Percentiles rank a stretch among this genome's conserved stretches.
These are phyloP conservation scores for Lachnellula subtilissima DNA, from an alignment of 2,329 filamentous ascomycete species.

Conservation along the genomic window DNA sequence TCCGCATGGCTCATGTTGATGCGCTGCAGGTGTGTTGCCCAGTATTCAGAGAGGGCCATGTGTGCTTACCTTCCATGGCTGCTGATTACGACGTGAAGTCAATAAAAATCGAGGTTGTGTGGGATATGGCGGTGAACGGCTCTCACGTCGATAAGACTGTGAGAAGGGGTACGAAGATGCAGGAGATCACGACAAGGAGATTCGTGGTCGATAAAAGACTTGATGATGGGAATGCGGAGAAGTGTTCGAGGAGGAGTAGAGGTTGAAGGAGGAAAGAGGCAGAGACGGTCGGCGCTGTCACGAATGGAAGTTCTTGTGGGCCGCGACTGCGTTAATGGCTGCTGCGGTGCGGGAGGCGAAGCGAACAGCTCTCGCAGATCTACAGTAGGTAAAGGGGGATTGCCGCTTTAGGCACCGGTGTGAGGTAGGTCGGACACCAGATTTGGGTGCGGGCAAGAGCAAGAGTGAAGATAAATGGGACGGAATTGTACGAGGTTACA, in stretches of 20 bases:
- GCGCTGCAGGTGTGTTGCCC: slow-evolving; percentile 8
- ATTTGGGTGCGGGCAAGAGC: neutral
- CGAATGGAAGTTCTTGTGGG: slow-evolving; percentile 20
- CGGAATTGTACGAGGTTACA: too few relatives aligned
- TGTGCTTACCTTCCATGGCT: slow-evolving; percentile 38
- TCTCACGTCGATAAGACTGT: slow-evolving; percentile 26
- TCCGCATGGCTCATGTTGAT: slow-evolving; percentile 12
- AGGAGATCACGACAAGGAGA: slow-evolving; percentile 27
- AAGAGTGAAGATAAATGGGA: neutral
- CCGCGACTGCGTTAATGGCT: slow-evolving; percentile 21
- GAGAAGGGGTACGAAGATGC: slow-evolving; percentile 19
- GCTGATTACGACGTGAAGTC: slow-evolving; percentile 32
- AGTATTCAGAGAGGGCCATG: slow-evolving; percentile 6
- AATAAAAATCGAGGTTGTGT: slow-evolving; percentile 26
- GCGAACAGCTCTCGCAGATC: slow-evolving; percentile 8
- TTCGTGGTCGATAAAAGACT: slow-evolving; percentile 26
- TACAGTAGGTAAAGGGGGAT: neutral
- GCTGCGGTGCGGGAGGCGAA: slow-evolving; percentile 24
- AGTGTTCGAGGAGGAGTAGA: slow-evolving; percentile 15
- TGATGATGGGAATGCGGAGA: slow-evolving; percentile 14
- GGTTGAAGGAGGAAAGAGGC: slow-evolving; percentile 13
- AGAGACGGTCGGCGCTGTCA: slow-evolving; percentile 18
- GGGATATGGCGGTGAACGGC: slow-evolving; percentile 26
- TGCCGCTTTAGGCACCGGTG: slow-evolving; percentile 3
- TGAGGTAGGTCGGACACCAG: too few relatives aligned